A percentile compares a stretch with the other conserved stretches of the same genome.
phyloP scores from a whole-genome alignment of 1,284 basidiomycete genomes.

The Singerocomus inundabilis region DNA sequence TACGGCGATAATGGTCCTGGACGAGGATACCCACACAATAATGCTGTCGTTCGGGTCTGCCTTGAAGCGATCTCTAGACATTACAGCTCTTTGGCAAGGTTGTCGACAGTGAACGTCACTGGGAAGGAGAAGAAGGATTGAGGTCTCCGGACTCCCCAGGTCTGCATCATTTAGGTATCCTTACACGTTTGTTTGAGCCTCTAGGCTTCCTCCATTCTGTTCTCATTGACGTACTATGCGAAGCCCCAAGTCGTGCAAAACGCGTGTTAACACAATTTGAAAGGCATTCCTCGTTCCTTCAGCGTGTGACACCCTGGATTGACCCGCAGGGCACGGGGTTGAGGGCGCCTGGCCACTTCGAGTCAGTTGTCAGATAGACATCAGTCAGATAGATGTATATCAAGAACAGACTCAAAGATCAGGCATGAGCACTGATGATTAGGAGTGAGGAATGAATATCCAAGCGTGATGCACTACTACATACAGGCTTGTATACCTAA shows the following conservation, averaged over 20 bases:
- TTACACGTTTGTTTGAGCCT: background rate
- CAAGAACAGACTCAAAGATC: too few relatives aligned
- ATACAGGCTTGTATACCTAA: too few relatives aligned
- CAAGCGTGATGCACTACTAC: too few relatives aligned
- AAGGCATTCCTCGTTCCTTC: background rate
- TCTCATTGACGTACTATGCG: too few relatives aligned
- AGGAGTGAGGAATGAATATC: too few relatives aligned
- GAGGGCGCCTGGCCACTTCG: background rate
- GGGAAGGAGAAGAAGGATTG: background rate
- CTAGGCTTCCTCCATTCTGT: background rate
- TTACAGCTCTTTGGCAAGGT: background rate
- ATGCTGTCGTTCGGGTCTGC: conserved; percentile 4
- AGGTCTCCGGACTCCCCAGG: background rate
- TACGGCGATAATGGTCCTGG: background rate
- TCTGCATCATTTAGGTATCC: background rate
- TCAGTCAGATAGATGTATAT: too few relatives aligned
- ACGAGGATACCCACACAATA: conserved; percentile 10
- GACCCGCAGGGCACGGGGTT: background rate
- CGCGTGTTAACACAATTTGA: background rate
- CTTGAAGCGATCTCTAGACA: conserved; percentile 11
- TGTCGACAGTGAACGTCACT: background rate
- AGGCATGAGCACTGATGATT: too few relatives aligned
- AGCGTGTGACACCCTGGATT: background rate
- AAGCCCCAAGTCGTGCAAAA: background rate
- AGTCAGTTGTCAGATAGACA: too few relatives aligned